Percentiles rank a stretch among this genome's conserved stretches.
Conservation (phyloP, 176 grass and related monocot species). For the Paspalum vaginatum region DNA sequence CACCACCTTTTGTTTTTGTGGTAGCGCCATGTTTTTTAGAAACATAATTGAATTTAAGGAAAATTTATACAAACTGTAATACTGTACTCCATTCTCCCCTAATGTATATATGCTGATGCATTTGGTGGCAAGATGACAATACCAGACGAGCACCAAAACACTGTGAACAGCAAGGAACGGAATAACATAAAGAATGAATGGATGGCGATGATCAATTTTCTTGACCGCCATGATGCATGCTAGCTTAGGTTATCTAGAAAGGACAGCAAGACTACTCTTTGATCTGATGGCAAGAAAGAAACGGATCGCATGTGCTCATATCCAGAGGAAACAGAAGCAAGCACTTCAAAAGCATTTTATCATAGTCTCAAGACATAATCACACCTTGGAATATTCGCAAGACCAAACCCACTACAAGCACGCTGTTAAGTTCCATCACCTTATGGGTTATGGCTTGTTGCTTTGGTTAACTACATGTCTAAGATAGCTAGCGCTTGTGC, state of each 20-base stretch:
- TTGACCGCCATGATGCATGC: conserved; percentile 12
- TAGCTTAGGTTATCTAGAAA: conserved; percentile 27
- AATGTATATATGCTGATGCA: not conserved
- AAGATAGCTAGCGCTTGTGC: conserved; percentile 29
- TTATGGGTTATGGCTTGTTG: conserved; percentile 7
- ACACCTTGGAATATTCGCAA: conserved; percentile 47
- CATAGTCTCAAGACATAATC: conserved; percentile 44
- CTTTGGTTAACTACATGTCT: conserved; percentile 31
- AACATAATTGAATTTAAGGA: too few relatives aligned
- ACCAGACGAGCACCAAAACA: not conserved
- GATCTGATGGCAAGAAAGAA: not conserved
- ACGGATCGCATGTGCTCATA: conserved; percentile 6
- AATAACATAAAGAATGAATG: not conserved
- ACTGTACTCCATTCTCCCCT: not conserved
- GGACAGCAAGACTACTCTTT: not conserved
- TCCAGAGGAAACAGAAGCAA: conserved; percentile 24
- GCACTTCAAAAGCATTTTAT: conserved; percentile 32
- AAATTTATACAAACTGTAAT: not conserved
- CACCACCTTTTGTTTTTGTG: not conserved
- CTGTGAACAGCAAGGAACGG: not conserved
- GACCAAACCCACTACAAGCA: conserved; percentile 41
- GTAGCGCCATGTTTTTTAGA: not conserved
- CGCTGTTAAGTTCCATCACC: conserved; percentile 29
- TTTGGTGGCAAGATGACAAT: not conserved
- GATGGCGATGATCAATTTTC: conserved; percentile 24